These are phyloP conservation scores for Leccinum pseudoinsigne DNA, from an alignment of 1,284 basidiomycete genomes.

Conservation along the genomic window DNA sequence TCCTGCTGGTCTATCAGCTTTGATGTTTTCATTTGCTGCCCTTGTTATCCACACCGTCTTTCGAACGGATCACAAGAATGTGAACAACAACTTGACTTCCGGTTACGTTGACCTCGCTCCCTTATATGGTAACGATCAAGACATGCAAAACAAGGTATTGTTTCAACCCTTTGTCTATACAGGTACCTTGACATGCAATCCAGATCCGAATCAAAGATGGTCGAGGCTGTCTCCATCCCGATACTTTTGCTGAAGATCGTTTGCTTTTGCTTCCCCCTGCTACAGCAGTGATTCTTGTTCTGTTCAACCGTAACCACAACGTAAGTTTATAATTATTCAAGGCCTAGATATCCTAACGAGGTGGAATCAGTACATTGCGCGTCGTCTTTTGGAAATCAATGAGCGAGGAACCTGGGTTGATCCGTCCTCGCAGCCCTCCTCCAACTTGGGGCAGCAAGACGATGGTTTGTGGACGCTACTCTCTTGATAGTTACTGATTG, in stretches of 20 bases:
- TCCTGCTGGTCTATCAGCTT: constrained; percentile 72
- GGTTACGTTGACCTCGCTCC: constrained; percentile 86
- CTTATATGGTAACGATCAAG: constrained; percentile 71
- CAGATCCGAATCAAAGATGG: constrained; percentile 56
- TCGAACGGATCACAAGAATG: constrained; percentile 66
- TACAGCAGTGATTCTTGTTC: constrained; percentile 67
- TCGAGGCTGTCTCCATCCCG: constrained; percentile 64
- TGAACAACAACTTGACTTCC: constrained; percentile 80
- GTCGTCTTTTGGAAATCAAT: constrained; percentile 76
- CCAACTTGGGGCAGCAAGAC: constrained; percentile 58
- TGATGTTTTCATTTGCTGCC: constrained; percentile 83
- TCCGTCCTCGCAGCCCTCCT: constrained; percentile 43
- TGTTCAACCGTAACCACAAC: constrained; percentile 88
- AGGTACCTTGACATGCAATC: constrained; percentile 9
- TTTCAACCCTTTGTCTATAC: background rate
- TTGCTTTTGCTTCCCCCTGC: constrained; percentile 81
- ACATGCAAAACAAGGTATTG: constrained; percentile 56
- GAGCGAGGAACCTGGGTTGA: constrained; percentile 62
- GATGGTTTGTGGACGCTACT: constrained; percentile 37
- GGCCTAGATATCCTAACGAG: background rate
- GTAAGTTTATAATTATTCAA: constrained; percentile 40
- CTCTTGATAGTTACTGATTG: background rate
- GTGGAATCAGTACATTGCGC: constrained; percentile 67
- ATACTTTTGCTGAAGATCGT: constrained; percentile 76
- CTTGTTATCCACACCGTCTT: constrained; percentile 82